Evolutionary conservation across 768 basidiomycete genomes (phyloP), one percentile per base, ranked within the genome.

Genomic region (Neoboletus subvelutipes): DNA sequence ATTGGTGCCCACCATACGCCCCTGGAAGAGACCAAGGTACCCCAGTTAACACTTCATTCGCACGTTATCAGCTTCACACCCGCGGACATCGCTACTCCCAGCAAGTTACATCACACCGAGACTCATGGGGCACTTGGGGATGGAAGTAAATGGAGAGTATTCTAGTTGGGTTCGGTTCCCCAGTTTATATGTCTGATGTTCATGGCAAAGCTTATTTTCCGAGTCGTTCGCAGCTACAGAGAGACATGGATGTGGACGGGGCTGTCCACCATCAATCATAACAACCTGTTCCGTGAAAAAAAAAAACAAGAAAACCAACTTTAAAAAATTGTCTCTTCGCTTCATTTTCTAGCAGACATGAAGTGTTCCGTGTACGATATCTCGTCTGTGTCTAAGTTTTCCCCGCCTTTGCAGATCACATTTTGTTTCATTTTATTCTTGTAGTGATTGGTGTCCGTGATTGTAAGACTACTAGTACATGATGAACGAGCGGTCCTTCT

Each of bases 11-110:
- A 45, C 8, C 13, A 45, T 24, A 0, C 6, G 2, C 34, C 54
- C 0, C 26, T 66, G 31, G 55, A 65, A 2, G 47, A 22, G n/a
- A n/a, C 18, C 17, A 55, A 57, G 46, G 5, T 22, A 9, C 64
- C 64, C 6, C 9, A 50, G 29, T 28, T 66, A 33, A 41, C 57
- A 13, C 64, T 65, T 24, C 54, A 63, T 15, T 65, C 64, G 9
- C 53, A 57, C 13, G 5, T 28, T 1, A 15, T 62, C 37, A 39
- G 31, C n/a, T 29, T 62, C 18, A 36, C 49, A 1, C 39, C 22
- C 17, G 2, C 2, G 4, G 43, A 57, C 13, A 22, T 37, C 1
- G 3, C 12, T 10, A 33, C 45, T 22, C 51, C 55, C 4, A 17
- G 54, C 24, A 46, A 20, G 34, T 42, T 54, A 7, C 24, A 11